Conservation (phyloP, 176 grass and related monocot species). For the Ensete ventricosum region DNA sequence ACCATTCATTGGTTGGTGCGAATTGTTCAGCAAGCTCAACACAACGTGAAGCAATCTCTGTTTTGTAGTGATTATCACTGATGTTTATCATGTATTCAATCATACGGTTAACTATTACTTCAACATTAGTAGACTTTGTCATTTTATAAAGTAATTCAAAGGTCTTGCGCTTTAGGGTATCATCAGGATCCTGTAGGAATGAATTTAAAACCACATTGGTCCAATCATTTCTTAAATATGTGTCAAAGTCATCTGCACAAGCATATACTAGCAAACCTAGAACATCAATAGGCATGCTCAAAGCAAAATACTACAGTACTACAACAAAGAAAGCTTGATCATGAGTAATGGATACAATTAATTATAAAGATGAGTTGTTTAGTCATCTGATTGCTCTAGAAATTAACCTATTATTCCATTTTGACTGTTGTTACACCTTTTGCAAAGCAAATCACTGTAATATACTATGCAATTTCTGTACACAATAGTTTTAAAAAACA, state of each 20-base stretch:
- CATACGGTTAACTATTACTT: conserved; percentile 99
- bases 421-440: too few species aligned
- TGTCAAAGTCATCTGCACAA: not conserved
- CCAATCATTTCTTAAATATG: not conserved
- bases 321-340: too few species aligned
- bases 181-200: conserved; percentile 70
- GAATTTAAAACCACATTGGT: not conserved
- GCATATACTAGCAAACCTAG: not conserved
- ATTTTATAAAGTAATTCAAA: conserved; percentile 99
- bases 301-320: too few species aligned
- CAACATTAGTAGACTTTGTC: conserved; percentile 98
- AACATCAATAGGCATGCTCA: not conserved
- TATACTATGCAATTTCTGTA: too few species aligned
- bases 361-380: too few species aligned
- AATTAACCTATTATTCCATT: too few species aligned
- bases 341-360: too few species aligned
- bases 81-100: conserved; percentile 98
- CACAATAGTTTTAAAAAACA: too few species aligned
- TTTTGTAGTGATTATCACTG: conserved; percentile 93
- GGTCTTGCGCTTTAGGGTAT: conserved; percentile 96
- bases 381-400: too few species aligned
- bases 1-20: conserved; percentile 98
- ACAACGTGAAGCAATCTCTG: conserved; percentile 97
- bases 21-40: conserved; percentile 99
- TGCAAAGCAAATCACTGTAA: too few species aligned